phyloP scores from a whole-genome alignment of 73 alveolate species.

The Breviolum minutum region DNA sequence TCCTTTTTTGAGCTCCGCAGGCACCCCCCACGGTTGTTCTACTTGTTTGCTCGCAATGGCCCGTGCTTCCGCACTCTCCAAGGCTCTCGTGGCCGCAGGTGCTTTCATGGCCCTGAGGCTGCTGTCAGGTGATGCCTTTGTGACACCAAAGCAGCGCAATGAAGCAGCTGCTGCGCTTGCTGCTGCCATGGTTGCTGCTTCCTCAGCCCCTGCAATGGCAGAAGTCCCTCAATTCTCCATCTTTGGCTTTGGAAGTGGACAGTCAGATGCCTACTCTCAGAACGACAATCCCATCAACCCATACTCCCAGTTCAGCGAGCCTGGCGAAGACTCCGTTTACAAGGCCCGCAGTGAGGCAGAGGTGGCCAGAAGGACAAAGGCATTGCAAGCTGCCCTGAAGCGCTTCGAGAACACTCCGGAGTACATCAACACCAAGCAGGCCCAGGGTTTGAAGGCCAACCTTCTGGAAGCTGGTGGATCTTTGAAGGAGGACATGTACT shows the following conservation, averaged over 20 bases:
- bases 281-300: slow-evolving; percentile 93
- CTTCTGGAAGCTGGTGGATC: slow-evolving; percentile 39
- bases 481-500: slow-evolving; percentile 20
- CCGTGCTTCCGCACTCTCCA: slow-evolving; percentile 40
- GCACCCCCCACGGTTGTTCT: not conserved
- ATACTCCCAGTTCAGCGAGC: slow-evolving; percentile 88
- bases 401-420: slow-evolving; percentile 76
- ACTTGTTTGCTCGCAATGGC: slow-evolving; percentile 28
- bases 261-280: slow-evolving; percentile 73
- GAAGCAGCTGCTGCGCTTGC: slow-evolving; percentile 89
- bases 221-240: slow-evolving; percentile 50
- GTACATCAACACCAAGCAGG: slow-evolving; percentile 82
- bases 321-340: slow-evolving; percentile 31
- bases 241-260: slow-evolving; percentile 65
- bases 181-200: slow-evolving; percentile 76
- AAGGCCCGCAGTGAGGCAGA: slow-evolving; percentile 29
- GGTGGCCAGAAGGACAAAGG: slow-evolving; percentile 60
- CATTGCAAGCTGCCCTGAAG: slow-evolving; percentile 34
- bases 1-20: not conserved
- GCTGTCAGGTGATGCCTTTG: slow-evolving; percentile 45
- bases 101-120: slow-evolving; percentile 43
- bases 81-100: slow-evolving; percentile 32
- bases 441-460: slow-evolving; percentile 49
- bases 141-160: slow-evolving; percentile 56
- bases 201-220: slow-evolving; percentile 62